These are phyloP conservation scores for Pulveroboletus sp. DNA, from an alignment of 768 basidiomycete species.

Conservation along the genomic window DNA sequence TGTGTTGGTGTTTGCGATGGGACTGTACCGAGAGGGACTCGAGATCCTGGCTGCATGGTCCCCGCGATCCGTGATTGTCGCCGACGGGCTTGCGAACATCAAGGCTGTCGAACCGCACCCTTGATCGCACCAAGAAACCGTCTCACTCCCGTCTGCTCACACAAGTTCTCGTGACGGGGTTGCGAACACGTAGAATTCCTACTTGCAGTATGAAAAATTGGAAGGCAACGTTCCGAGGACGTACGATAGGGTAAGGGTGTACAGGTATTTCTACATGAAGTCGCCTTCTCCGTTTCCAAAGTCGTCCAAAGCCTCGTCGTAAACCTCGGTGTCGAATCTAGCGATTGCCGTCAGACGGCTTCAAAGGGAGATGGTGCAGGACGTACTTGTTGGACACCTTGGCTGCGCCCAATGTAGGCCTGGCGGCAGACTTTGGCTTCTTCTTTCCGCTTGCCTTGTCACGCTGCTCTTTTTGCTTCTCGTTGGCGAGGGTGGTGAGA, in stretches of 20 bases:
- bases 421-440: constrained; percentile 66
- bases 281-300: constrained; percentile 72
- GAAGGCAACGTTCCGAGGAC: constrained; percentile 1
- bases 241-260: constrained; percentile 15
- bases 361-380: background rate
- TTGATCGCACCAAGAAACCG: too few species aligned
- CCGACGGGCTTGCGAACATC: too few species aligned
- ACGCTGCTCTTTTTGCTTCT: constrained; percentile 89
- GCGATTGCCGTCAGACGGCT: constrained; percentile 10
- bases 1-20: too few species aligned
- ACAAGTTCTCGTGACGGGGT: too few species aligned
- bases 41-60: too few species aligned
- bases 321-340: constrained; percentile 74
- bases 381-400: constrained; percentile 65
- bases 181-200: background rate
- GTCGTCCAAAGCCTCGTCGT: constrained; percentile 91
- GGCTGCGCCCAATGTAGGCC: constrained; percentile 71
- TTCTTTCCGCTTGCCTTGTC: constrained; percentile 89
- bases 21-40: too few species aligned
- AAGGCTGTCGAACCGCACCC: too few species aligned
- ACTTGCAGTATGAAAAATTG: constrained; percentile 1
- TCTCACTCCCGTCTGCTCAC: too few species aligned
- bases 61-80: too few species aligned
- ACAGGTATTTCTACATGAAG: constrained; percentile 72
- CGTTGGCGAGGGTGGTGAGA: constrained; percentile 85